Conservation (phyloP, 1,139 yeast genomes). For the Suzukiozyma palmioleophila region DNA sequence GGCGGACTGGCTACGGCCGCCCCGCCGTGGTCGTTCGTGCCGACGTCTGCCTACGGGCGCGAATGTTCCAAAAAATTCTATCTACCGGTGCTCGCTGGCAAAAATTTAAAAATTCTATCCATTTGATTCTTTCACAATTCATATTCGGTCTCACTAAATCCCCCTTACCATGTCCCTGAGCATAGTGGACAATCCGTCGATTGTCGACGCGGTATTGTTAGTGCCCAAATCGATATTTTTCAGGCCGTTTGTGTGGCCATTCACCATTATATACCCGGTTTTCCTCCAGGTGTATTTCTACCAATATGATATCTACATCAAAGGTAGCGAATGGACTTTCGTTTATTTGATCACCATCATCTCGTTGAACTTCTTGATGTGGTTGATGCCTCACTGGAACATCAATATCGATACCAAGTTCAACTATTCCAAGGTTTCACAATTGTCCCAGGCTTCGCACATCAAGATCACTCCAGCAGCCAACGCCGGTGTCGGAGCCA, state of each 20-base stretch:
- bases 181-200: conserved; percentile 53
- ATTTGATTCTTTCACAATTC: neutral
- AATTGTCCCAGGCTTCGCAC: conserved; percentile 60
- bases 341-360: conserved; percentile 74
- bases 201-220: conserved; percentile 65
- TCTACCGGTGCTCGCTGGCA: conserved; percentile 1
- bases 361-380: conserved; percentile 68
- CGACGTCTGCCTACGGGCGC: too few species aligned
- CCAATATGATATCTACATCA: conserved; percentile 77
- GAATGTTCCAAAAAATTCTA: neutral
- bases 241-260: conserved; percentile 86
- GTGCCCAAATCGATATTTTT: conserved; percentile 56
- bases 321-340: conserved; percentile 83
- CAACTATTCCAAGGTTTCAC: conserved; percentile 53
- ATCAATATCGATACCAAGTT: conserved; percentile 66
- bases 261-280: conserved; percentile 71
- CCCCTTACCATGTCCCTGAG: conserved; percentile 23
- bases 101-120: neutral
- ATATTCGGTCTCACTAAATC: neutral
- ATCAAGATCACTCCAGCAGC: conserved; percentile 79
- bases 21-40: too few species aligned
- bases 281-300: conserved; percentile 62
- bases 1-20: too few species aligned
- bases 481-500: conserved; percentile 82
- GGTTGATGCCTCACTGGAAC: conserved; percentile 97